phyloP scores from a whole-genome alignment of 768 basidiomycete genomes.

The Tylopilus sp. region DNA sequence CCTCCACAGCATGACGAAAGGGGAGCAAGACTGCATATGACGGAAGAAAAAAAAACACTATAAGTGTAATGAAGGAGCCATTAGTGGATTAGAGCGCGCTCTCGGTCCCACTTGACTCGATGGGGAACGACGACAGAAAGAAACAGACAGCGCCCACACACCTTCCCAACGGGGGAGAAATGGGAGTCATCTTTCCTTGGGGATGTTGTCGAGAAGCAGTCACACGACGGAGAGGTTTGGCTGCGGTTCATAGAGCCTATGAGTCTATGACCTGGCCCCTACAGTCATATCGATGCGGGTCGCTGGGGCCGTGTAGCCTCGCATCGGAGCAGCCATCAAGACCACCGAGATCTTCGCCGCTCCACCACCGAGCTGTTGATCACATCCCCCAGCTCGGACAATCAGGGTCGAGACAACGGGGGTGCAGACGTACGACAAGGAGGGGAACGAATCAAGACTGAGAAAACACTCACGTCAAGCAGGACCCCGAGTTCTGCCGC shows the following conservation, averaged over 20 bases:
- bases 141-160: neutral
- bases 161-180: conserved; percentile 4
- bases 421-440: neutral
- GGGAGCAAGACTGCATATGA: conserved; percentile 1
- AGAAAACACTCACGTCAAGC: conserved; percentile 29
- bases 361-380: conserved; percentile 4
- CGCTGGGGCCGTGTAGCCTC: conserved; percentile 4
- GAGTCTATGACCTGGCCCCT: conserved; percentile 1
- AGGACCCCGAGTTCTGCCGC: conserved; percentile 31
- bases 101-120: neutral
- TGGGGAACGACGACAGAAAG: conserved; percentile 6
- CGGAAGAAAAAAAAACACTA: neutral
- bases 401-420: conserved; percentile 19
- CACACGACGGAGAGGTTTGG: conserved; percentile 1
- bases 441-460: neutral
- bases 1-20: conserved; percentile 17
- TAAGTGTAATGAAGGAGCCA: neutral
- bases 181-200: conserved; percentile 3
- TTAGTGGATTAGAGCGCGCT: neutral
- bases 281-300: conserved; percentile 14
- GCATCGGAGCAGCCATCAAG: neutral
- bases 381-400: conserved; percentile 1
- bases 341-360: conserved; percentile 16
- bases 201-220: conserved; percentile 5
- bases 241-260: neutral